Base-by-base conservation (phyloP, 768 basidiomycete genomes). In the Scleroderma bovista region DNA sequence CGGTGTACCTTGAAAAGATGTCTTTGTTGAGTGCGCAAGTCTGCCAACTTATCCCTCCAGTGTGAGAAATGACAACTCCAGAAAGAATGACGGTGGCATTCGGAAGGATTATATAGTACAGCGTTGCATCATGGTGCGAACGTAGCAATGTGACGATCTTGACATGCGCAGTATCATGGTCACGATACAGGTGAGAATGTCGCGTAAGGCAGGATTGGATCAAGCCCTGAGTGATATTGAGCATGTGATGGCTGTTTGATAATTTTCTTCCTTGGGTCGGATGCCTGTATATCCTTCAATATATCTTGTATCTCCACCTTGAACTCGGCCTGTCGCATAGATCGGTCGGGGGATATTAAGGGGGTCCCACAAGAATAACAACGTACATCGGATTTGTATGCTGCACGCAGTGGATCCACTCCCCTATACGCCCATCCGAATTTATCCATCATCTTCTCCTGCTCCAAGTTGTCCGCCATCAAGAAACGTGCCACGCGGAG, bases 351-450 rank as follows among this genome's bases (percentile, higher is more conserved):
- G 19, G 6, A 23, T 1, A 36, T 26, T 37, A 32, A 36, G 3
- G 0, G 33, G 15, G 3, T 29, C 26, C 26, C 10, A 15, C 4
- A 11, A 24, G 16, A 20, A 22, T n/a, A 20, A 34, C 36, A 19
- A 63, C 76, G 54, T 54, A 81, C 78, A 52, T 76, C 71, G 26
- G 60, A 57, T 32, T 67, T 58, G 56, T 72, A 80, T 4, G 63
- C 62, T 0, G 69, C 60, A 33, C 66, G 53, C 38, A 84, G 66
- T 2, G 77, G 72, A 13, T 67, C 56, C 17, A 76, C 75, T 47
- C 76, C 74, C 36, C 73, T 68, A 65, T 68, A 79, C 0, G 72
- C 70, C 83, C 82, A 84, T 1, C 68, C 64, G 58, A 69, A 82
- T 46, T 79, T 70, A 24, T 53, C 56, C 60, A 75, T 57, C 70